Conservation (phyloP, 2,329 filamentous ascomycete species). For the Verticillium tricorpus region DNA sequence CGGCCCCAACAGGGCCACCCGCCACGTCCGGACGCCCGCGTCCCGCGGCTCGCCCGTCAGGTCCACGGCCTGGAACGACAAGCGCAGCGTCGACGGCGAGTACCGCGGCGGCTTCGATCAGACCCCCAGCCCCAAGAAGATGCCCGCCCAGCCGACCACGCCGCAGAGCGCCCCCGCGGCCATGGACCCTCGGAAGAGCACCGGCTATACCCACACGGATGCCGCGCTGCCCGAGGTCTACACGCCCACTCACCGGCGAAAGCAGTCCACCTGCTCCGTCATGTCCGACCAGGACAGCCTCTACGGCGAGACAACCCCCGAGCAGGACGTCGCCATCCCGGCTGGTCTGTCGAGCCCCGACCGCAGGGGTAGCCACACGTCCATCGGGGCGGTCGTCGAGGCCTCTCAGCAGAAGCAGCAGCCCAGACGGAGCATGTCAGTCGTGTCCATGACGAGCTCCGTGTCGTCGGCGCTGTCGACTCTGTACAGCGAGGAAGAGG, state of each 20-base stretch:
- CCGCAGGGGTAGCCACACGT: constrained; percentile 17
- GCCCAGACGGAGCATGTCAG: constrained; percentile 10
- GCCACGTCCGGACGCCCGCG: constrained; percentile 23
- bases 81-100: background rate
- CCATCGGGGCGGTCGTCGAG: constrained; percentile 13
- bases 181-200: background rate
- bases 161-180: constrained; percentile 1
- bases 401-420: constrained; percentile 11
- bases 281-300: constrained; percentile 32
- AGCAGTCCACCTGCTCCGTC: constrained; percentile 5
- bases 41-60: constrained; percentile 10
- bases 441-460: constrained; percentile 34
- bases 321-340: constrained; percentile 22
- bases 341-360: constrained; percentile 40
- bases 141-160: background rate
- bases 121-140: constrained; percentile 4
- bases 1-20: constrained; percentile 18
- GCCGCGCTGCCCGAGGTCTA: background rate
- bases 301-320: constrained; percentile 27
- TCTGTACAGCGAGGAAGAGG: constrained; percentile 50
- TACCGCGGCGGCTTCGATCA: background rate
- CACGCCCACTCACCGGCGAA: constrained; percentile 3
- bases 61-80: background rate
- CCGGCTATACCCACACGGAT: background rate
- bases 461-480: constrained; percentile 52